Evolutionary conservation across 2,329 filamentous ascomycete species (phyloP).

Genomic region (Aspergillus niger): DNA sequence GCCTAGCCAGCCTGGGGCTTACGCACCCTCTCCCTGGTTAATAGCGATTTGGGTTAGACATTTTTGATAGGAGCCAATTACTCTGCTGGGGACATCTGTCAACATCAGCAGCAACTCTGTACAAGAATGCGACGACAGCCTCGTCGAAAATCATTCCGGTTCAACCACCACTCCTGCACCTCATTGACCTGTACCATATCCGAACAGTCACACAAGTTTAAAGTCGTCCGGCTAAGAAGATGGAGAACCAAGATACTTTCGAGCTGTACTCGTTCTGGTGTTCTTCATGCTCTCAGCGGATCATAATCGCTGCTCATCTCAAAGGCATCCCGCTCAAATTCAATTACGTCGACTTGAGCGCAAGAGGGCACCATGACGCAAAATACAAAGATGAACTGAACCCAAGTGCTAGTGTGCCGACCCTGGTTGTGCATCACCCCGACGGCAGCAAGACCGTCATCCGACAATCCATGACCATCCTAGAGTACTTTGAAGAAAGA

Average conservation of each 20-base stretch:
- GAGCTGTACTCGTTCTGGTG: background rate
- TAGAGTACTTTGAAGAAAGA: constrained; percentile 5
- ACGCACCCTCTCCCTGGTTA: too few relatives aligned
- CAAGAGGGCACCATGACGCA: background rate
- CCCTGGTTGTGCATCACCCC: background rate
- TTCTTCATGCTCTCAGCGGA: constrained; percentile 3
- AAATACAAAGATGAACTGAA: background rate
- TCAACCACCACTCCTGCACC: background rate
- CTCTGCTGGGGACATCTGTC: too few relatives aligned
- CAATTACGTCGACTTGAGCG: background rate
- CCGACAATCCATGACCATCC: constrained; percentile 1
- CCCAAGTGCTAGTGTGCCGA: background rate
- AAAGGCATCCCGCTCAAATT: background rate
- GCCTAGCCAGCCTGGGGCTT: too few relatives aligned
- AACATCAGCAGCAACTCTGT: too few relatives aligned
- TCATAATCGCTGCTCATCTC: constrained; percentile 1
- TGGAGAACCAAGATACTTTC: background rate
- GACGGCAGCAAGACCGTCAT: background rate
- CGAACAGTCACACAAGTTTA: background rate
- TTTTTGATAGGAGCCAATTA: too few relatives aligned
- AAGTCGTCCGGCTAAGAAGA: background rate
- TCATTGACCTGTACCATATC: background rate
- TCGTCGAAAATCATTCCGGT: too few relatives aligned
- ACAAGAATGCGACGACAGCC: too few relatives aligned
- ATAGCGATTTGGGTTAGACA: too few relatives aligned